These are phyloP conservation scores for Aurinia saxatilis DNA, from an alignment of 345 rosid genomes.

Conservation along the genomic window DNA sequence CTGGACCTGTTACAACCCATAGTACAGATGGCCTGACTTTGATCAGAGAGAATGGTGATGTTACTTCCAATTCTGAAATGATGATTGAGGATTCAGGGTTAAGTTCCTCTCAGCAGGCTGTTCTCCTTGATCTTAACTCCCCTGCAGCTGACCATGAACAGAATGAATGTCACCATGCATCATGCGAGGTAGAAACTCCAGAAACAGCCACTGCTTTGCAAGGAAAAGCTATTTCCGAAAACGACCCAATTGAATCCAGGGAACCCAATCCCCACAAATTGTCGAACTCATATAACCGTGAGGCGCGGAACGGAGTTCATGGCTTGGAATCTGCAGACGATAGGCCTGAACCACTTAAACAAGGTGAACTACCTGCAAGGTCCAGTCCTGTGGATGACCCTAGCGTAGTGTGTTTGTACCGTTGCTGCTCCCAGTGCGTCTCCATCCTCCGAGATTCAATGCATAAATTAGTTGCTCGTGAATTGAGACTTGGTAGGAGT, in stretches of 20 bases:
- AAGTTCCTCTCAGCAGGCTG: conserved; percentile 1
- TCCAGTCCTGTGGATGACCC: conserved; percentile 26
- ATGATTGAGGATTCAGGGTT: conserved; percentile 16
- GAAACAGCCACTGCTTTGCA: conserved; percentile 1
- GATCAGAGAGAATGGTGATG: conserved; percentile 20
- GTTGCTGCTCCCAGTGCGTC: conserved; percentile 61
- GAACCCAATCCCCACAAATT: conserved; percentile 17
- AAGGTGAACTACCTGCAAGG: conserved; percentile 18
- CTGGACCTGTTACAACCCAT: conserved; percentile 3
- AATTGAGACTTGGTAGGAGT: conserved; percentile 35
- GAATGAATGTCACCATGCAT: conserved; percentile 28
- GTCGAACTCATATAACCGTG: conserved; percentile 6
- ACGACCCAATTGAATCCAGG: conserved; percentile 27
- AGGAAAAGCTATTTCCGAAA: conserved; percentile 28
- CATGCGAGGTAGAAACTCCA: conserved; percentile 20
- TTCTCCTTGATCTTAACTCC: conserved; percentile 29
- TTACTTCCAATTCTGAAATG: conserved; percentile 6
- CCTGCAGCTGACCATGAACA: conserved; percentile 33
- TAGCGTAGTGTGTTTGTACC: conserved; percentile 44
- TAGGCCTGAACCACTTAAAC: conserved; percentile 8
- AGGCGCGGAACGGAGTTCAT: conserved; percentile 20
- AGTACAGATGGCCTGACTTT: conserved; percentile 14
- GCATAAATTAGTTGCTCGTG: conserved; percentile 39
- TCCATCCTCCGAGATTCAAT: conserved; percentile 39
- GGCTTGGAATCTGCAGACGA: conserved; percentile 19